phyloP scores from a whole-genome alignment of 2,329 filamentous ascomycete species.

The Botryotinia globosa region DNA sequence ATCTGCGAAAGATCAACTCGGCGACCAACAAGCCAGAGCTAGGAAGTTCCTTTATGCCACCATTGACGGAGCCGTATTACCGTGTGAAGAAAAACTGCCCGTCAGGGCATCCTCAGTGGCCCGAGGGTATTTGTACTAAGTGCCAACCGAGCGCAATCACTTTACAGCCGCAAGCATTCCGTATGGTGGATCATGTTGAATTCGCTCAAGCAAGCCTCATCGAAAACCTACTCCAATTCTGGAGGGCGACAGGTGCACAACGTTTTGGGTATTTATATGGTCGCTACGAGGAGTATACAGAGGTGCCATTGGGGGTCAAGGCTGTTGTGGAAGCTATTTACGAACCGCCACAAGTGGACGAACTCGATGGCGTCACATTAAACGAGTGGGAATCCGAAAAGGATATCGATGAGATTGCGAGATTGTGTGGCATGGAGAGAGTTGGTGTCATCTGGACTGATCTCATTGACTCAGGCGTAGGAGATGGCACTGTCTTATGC shows the following conservation, averaged over 20 bases:
- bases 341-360: slow-evolving; percentile 87
- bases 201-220: slow-evolving; percentile 83
- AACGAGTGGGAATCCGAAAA: slow-evolving; percentile 82
- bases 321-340: slow-evolving; percentile 97
- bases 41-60: slow-evolving; percentile 92
- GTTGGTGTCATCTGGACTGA: slow-evolving; percentile 96
- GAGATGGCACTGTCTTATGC: slow-evolving; percentile 85
- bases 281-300: slow-evolving; percentile 82
- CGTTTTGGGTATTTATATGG: slow-evolving; percentile 89
- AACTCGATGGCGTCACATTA: slow-evolving; percentile 83
- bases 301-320: slow-evolving; percentile 91
- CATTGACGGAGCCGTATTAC: slow-evolving; percentile 88
- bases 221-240: slow-evolving; percentile 86
- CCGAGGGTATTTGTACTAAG: slow-evolving; percentile 95
- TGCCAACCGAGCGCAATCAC: slow-evolving; percentile 97
- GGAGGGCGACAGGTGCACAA: slow-evolving; percentile 81
- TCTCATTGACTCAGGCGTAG: slow-evolving; percentile 74
- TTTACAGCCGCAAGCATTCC: slow-evolving; percentile 86
- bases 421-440: slow-evolving; percentile 78
- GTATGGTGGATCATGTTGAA: slow-evolving; percentile 98
- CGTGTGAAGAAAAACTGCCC: slow-evolving; percentile 86
- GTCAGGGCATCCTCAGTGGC: slow-evolving; percentile 88
- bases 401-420: slow-evolving; percentile 76
- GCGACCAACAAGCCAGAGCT: slow-evolving; percentile 95
- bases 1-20: slow-evolving; percentile 91